Evolutionary conservation across 2,329 filamentous ascomycete genomes (phyloP), one percentile per base, ranked within the genome.

Genomic region (Thielaviopsis musarum): DNA sequence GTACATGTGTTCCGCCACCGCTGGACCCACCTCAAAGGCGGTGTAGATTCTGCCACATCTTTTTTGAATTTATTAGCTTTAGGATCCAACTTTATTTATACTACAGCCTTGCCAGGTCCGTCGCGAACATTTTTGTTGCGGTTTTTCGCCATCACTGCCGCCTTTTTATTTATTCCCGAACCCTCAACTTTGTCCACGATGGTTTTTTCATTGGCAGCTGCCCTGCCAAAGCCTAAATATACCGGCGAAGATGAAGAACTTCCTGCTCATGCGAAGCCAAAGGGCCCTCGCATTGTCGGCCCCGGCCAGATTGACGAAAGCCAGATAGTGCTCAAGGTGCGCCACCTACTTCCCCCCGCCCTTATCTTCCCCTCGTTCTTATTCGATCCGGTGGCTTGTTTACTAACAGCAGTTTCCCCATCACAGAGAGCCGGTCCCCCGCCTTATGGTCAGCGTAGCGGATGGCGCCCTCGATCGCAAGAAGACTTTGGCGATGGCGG

Each of bases 401-500:
- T 7, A n/a, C 66, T 54, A 52, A 62, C 56, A 19, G 26, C 13
- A 6, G 22, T 22, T 15, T 48, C 5, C 21, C 5, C 63, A n/a
- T 72, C 63, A 19, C 72, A 87, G 80, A 85, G 84, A 74, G 79
- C 81, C 60, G 91, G 91, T 19, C 90, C 91, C 61, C 93, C 93
- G 10, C 78, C 89, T 0, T 98, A 97, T 66, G 88, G 88, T 56
- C 84, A 90, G 69, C 85, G 93, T 67, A 73, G 82, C 69, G 88
- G 87, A 80, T 98, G 93, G 93, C 83, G 93, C 64, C 93, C 93
- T 34, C 85, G 91, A 67, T 79, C 79, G 49, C 82, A 87, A 64
- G 91, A 96, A 69, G 93, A 98, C 71, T 98, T 91, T 73, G 91
- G 88, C 66, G 91, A 97, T 76, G 93, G 93, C 64, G 93, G 93